These are phyloP conservation scores for Hevea brasiliensis DNA, from an alignment of 345 rosid genomes.

Conservation along the genomic window DNA sequence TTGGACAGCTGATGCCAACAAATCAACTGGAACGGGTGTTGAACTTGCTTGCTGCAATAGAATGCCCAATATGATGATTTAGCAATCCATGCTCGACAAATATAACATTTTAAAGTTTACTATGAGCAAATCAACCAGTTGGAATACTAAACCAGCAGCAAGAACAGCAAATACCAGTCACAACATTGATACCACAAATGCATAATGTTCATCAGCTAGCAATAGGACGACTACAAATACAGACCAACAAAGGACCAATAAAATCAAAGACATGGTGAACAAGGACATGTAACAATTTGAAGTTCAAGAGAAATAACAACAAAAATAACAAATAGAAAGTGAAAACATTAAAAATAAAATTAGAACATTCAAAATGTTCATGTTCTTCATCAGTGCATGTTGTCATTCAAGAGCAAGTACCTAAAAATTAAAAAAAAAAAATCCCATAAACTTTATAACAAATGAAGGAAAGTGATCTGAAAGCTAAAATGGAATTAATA, in stretches of 20 bases:
- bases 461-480: neutral
- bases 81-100: neutral
- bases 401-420: neutral
- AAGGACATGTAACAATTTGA: neutral
- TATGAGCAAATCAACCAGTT: neutral
- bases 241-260: neutral
- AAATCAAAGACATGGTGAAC: neutral
- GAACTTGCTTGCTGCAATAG: constrained; percentile 27
- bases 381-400: too few species aligned
- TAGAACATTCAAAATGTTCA: too few species aligned
- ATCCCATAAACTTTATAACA: neutral
- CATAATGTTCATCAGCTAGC: neutral
- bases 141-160: neutral
- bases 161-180: neutral
- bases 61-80: constrained; percentile 7
- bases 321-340: neutral
- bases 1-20: constrained; percentile 22
- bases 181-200: neutral
- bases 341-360: neutral
- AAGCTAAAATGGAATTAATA: neutral
- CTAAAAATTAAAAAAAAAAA: too few species aligned
- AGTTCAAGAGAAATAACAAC: neutral
- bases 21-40: constrained; percentile 22
- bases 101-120: constrained; percentile 1
- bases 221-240: neutral